Base-by-base conservation (phyloP, 2,329 filamentous ascomycete genomes). In the Aspergillus bombycis region DNA sequence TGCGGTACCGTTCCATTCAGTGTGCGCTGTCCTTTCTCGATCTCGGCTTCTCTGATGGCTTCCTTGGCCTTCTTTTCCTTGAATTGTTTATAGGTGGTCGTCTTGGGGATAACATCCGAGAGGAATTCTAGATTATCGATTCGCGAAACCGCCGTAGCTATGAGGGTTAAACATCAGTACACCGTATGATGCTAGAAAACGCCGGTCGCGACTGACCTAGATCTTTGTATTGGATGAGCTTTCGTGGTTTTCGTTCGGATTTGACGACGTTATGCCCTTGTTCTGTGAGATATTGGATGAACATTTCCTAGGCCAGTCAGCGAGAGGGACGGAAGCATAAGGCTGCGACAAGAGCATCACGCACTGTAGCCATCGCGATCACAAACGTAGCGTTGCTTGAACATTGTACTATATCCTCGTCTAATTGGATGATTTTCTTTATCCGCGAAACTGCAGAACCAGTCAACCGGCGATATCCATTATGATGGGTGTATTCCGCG, bases 91-190 rank as follows among this genome's bases (percentile, higher is more conserved):
- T 89, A 96, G 19, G 92, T 89, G 7, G 89, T 87, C 1, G 94
- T 97, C 76, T 91, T 91, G 62, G 95, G 95, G 43, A 97, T 91
- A 30, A 96, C 88, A 78, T 99, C 95, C 66, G 91, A 86, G 16
- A 99, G 87, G 75, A 99, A 99, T 77, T 99, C 94, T 58, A 99
- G 89, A 76, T 96, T 96, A 78, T 98, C 95, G 66, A 93, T 89
- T 75, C 93, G 91, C 9, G 91, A 87, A 61, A 98, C 90, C 32
- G 95, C 94, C 72, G 88, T 91, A 70, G 94, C 93, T 93, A 72
- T 43, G 57, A 41, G 3, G 32, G 34, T 5, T 52, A 14, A 12
- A 43, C 12, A 30, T 67, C 57, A 74, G 66, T 50, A 50, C 30
- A 4, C 30, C 30, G 52, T 19, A 38, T 26, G 30, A 46, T 14